Base-by-base conservation (phyloP, 2,329 filamentous ascomycete species). In the Dryadomyces quercivorus region DNA sequence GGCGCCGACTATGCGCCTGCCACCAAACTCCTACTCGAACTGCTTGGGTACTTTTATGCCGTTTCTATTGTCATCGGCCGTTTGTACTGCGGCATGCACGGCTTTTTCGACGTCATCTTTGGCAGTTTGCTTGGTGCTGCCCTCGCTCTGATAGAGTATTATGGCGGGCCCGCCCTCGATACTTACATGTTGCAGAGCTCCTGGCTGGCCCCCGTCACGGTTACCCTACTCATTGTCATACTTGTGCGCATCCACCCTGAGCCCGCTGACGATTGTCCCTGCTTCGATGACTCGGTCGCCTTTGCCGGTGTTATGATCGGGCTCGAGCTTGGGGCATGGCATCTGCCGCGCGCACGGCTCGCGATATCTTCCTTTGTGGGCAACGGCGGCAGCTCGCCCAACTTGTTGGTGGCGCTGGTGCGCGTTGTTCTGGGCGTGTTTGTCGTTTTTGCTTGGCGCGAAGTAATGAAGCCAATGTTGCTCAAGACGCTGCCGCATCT, bases 31-130 rank as follows among this genome's bases (percentile, higher is more conserved):
- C 69, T 76, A 4, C 72, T 95, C 26, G 86, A 93, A 65, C 67
- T 70, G 5, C 68, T 88, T 6, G 83, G 85, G 44, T 94, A 93
- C 67, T 84, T 88, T 61, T 98, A 97, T 66, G 88, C 88, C 38
- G 71, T 81, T 13, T 96, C 92, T 26, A 97, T 98, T 64, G 80
- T 96, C 44, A 73, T 97, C 58, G 93, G 93, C 6, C 83, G 93
- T 20, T 75, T 98, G 40, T 97, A 98, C 72, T 98, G 93, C 65
- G 93, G 93, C 58, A 98, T 98, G 93, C 93, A 98, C 70, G 93
- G 93, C 12, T 95, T 97, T 70, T 75, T 93, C 46, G 93, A 98
- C 68, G 90, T 97, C 22, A 70, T 93, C 15, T 69, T 93, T 55
- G 93, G 93, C 7, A 88, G 85, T 54, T 62, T 82, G 15, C 76